Conservation (phyloP, 2,329 filamentous ascomycete genomes). For the Ascochyta clinopodiicola region DNA sequence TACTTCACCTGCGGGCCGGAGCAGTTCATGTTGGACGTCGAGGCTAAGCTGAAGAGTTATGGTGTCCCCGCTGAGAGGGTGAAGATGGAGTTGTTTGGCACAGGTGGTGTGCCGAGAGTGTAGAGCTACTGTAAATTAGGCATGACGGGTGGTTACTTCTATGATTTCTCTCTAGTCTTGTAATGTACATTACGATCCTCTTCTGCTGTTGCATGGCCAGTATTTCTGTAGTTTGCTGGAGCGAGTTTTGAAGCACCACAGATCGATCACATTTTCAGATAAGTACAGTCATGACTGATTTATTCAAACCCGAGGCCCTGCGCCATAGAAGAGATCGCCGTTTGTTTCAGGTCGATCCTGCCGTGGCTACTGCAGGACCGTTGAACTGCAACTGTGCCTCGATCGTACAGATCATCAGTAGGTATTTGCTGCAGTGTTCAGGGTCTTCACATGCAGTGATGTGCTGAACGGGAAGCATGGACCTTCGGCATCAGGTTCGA, state of each 20-base stretch:
- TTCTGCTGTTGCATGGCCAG: not conserved
- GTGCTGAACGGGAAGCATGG: constrained; percentile 28
- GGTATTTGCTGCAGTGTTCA: constrained; percentile 18
- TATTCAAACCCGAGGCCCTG: not conserved
- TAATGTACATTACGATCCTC: not conserved
- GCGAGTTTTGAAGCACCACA: not conserved
- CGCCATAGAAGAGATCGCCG: too few relatives aligned
- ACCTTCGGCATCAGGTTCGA: constrained; percentile 17
- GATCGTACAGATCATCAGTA: constrained; percentile 13
- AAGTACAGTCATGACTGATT: not conserved
- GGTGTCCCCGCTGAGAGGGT: constrained; percentile 67
- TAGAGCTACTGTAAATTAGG: constrained; percentile 12
- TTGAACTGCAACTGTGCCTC: not conserved
- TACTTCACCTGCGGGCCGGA: constrained; percentile 78
- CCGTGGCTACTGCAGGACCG: not conserved
- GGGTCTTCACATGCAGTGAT: constrained; percentile 4
- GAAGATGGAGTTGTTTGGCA: constrained; percentile 69
- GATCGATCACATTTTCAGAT: not conserved
- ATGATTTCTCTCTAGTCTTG: not conserved
- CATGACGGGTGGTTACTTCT: constrained; percentile 1
- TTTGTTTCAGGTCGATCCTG: not conserved
- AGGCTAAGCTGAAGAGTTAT: constrained; percentile 58
- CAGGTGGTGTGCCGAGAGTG: constrained; percentile 44
- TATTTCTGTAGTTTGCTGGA: not conserved
- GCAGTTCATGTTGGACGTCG: constrained; percentile 70